These are phyloP conservation scores for Pyricularia sp. DNA, from an alignment of 2,329 filamentous ascomycete genomes.

Conservation along the genomic window DNA sequence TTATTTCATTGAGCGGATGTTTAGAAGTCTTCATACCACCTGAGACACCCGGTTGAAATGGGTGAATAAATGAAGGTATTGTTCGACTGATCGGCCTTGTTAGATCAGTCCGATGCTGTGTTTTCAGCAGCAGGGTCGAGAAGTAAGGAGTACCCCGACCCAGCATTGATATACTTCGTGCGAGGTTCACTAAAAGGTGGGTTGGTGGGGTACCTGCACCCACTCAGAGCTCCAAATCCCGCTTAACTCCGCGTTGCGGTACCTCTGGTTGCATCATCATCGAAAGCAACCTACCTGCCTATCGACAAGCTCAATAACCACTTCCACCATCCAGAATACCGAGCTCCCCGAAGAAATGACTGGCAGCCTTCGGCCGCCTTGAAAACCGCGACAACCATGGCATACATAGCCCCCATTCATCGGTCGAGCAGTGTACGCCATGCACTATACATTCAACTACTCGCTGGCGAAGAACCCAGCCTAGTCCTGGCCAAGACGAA, in stretches of 20 bases:
- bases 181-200: not conserved
- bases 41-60: too few relatives aligned
- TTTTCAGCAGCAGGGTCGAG: too few relatives aligned
- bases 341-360: not conserved
- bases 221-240: not conserved
- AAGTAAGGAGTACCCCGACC: not conserved
- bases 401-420: slow-evolving; percentile 90
- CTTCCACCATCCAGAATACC: not conserved
- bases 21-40: too few relatives aligned
- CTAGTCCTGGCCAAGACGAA: slow-evolving; percentile 81
- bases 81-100: too few relatives aligned
- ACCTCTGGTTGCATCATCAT: slow-evolving; percentile 1
- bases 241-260: slow-evolving; percentile 1
- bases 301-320: not conserved
- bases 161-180: too few relatives aligned
- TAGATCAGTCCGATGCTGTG: too few relatives aligned
- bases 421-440: slow-evolving; percentile 81
- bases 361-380: slow-evolving; percentile 1
- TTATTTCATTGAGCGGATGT: too few relatives aligned
- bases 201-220: not conserved
- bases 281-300: not conserved
- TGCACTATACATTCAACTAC: slow-evolving; percentile 68
- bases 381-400: slow-evolving; percentile 42
- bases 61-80: too few relatives aligned
- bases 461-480: slow-evolving; percentile 62